Base-by-base conservation (phyloP, 2,329 filamentous ascomycete genomes). In the Calonectria pseudoreteaudii region DNA sequence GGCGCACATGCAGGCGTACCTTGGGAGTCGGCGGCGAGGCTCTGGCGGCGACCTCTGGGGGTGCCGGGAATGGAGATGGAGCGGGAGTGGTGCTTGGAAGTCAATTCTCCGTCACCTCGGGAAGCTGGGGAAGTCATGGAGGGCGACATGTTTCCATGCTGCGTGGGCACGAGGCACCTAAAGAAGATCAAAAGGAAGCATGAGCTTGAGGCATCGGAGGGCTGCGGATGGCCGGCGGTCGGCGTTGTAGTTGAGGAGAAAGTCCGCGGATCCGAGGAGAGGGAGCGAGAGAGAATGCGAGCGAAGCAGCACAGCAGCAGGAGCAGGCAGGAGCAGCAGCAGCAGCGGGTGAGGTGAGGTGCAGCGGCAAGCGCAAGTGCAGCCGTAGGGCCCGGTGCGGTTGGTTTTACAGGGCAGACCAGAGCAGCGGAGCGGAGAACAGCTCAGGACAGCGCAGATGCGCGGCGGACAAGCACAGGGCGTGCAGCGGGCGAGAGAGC, bases 101-200 rank as follows among this genome's bases (percentile, higher is more conserved):
- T 75, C 76, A 76, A 77, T 76, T 80, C 79, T 79, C 76, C 77
- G 66, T 83, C 79, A 76, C 77, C 80, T 66, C 74, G 73, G 50
- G 75, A 52, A 72, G 78, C 75, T 77, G 78, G 75, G 75, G 80
- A 81, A 76, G 80, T 75, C 75, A 81, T 75, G 66, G 78, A 81
- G 72, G 78, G 73, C 72, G 81, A 78, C 83, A 85, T 85, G 50
- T 84, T 84, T 79, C 83, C 83, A 85, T 85, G 75, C 81, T 84
- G 83, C 69, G 76, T 77, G 73, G 75, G 80, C 71, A 73, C 62
- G 23, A 67, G 72, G 67, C 56, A 68, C 73, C 76, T 77, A 77
- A 77, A 77, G 76, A 79, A 73, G 74, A 58, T 76, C 71, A 70
- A 74, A 50, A 50, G 68, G 72, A 75, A 62, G 68, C 72, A 28